Conservation (phyloP, 331 rosid species). For the Cucumis variabilis region DNA sequence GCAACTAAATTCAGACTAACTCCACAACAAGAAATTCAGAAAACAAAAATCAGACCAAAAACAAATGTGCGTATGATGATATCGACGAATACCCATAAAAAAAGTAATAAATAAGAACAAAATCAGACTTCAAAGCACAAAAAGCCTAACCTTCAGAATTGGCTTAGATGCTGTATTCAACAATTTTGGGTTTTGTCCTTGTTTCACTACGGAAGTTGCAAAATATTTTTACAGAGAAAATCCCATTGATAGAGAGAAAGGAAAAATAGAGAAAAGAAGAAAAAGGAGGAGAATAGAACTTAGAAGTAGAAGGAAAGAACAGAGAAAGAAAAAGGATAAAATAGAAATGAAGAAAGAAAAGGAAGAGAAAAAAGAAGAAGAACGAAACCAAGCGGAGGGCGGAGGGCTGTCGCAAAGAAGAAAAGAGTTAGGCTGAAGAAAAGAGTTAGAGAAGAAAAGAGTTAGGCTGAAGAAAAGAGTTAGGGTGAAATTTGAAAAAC, state of each 20-base stretch:
- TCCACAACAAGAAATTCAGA: neutral
- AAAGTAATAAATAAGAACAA: neutral
- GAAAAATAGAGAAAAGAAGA: too few species aligned
- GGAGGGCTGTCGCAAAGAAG: too few species aligned
- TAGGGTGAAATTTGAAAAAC: too few species aligned
- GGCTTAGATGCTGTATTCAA: neutral
- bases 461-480: too few species aligned
- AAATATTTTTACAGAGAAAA: conserved; percentile 30
- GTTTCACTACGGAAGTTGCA: conserved; percentile 32
- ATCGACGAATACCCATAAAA: neutral
- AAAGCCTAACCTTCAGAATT: conserved; percentile 26
- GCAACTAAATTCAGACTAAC: conserved; percentile 4
- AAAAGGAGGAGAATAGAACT: too few species aligned
- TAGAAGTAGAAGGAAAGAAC: too few species aligned
- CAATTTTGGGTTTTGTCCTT: conserved; percentile 19
- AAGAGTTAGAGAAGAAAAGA: too few species aligned
- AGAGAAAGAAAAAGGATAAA: too few species aligned
- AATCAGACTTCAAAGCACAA: conserved; percentile 19
- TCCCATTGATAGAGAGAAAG: conserved; percentile 27
- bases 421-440: too few species aligned
- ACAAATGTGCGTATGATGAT: neutral
- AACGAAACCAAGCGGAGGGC: too few species aligned
- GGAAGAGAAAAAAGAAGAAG: too few species aligned
- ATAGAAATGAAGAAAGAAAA: too few species aligned
- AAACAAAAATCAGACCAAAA: conserved; percentile 6